Conservation (phyloP, 2,329 filamentous ascomycete genomes). For the Colletotrichum australisinense region DNA sequence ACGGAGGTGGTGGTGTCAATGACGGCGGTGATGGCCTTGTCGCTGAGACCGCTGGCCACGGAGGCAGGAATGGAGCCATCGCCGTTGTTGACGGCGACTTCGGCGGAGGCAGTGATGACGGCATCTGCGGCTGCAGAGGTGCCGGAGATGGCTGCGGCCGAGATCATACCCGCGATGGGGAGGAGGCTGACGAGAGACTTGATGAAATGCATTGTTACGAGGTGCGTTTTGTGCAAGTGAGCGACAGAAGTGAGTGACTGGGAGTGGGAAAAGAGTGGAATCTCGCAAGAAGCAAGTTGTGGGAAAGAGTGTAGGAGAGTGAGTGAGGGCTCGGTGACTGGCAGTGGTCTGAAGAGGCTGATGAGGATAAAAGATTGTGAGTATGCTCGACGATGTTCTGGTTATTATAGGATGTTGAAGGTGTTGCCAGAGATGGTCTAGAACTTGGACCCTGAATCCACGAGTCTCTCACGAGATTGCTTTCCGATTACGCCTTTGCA, state of each 20-base stretch:
- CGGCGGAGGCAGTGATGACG: not conserved
- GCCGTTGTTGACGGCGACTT: not conserved
- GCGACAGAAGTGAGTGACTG: not conserved
- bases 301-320: not conserved
- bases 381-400: not conserved
- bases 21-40: not conserved
- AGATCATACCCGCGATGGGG: not conserved
- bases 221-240: not conserved
- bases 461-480: no score
- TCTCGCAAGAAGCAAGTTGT: not conserved
- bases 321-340: not conserved
- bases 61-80: not conserved
- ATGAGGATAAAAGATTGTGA: not conserved
- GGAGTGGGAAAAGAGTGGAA: not conserved
- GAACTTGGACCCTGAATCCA: no score
- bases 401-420: not conserved
- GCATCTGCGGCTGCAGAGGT: not conserved
- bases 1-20: conserved; percentile 39
- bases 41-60: not conserved
- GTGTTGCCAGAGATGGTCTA: no score
- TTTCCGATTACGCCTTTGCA: no score
- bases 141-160: not conserved
- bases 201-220: not conserved
- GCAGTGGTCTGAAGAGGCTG: conserved; percentile 1
- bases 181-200: conserved; percentile 6